phyloP scores from a whole-genome alignment of 78 protist genomes.

The Isochrysis galbana region DNA sequence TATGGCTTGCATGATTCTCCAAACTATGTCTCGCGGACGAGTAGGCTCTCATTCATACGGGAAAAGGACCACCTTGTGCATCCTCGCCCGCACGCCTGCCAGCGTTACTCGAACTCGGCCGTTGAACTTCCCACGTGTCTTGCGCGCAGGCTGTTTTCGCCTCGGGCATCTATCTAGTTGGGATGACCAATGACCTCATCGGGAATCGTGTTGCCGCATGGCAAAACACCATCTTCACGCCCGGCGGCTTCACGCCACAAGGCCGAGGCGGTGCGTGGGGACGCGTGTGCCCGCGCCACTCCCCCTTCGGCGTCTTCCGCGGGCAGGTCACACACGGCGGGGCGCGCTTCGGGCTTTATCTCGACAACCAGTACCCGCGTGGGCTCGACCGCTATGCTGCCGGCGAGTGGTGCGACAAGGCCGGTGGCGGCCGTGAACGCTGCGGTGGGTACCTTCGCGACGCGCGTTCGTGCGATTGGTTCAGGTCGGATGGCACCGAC shows the following conservation, averaged over 20 bases:
- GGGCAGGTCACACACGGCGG: constrained; percentile 1
- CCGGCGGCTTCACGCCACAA: background rate
- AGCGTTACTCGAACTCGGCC: too few relatives aligned
- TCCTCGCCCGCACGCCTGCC: too few relatives aligned
- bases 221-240: background rate
- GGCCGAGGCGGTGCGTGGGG: background rate
- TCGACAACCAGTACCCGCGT: constrained; percentile 14
- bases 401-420: background rate
- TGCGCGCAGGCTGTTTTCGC: too few relatives aligned
- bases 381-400: background rate
- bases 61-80: too few relatives aligned
- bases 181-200: background rate
- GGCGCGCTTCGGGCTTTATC: background rate
- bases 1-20: too few relatives aligned
- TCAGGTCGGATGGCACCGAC: background rate
- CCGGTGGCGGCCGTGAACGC: background rate
- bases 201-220: background rate
- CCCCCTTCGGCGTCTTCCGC: background rate
- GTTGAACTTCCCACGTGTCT: too few relatives aligned
- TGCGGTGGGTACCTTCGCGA: background rate
- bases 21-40: too few relatives aligned
- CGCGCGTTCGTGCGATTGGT: background rate
- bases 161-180: background rate
- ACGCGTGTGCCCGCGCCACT: background rate
- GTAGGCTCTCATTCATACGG: too few relatives aligned